These are phyloP conservation scores for Dimargaris xerosporica DNA, from an alignment of 192 early-diverging fungal species.

Conservation along the genomic window DNA sequence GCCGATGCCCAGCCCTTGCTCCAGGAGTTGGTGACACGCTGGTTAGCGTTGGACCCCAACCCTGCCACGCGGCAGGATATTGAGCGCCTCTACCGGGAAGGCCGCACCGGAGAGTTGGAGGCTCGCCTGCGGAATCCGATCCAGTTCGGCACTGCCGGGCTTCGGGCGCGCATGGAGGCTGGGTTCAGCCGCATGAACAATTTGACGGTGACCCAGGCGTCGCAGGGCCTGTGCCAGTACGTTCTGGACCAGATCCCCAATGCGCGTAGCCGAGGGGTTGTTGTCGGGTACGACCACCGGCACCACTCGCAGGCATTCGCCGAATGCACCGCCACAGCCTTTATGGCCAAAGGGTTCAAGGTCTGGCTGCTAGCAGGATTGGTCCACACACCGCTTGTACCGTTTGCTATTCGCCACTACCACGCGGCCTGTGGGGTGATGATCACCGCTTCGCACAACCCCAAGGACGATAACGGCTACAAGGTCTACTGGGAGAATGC, in stretches of 20 bases:
- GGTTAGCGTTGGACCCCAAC: conserved; percentile 25
- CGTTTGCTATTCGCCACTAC: conserved; percentile 66
- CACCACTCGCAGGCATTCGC: conserved; percentile 74
- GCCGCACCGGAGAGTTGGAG: conserved; percentile 33
- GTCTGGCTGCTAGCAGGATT: conserved; percentile 61
- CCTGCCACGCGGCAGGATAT: conserved; percentile 44
- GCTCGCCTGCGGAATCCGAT: conserved; percentile 41
- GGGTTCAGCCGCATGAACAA: conserved; percentile 89
- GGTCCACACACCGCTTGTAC: conserved; percentile 72
- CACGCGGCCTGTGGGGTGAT: conserved; percentile 74
- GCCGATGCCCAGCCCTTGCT: too few relatives aligned
- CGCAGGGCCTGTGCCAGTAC: conserved; percentile 70
- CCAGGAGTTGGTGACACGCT: too few relatives aligned
- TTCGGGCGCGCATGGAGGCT: conserved; percentile 85
- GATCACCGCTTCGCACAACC: conserved; percentile 94
- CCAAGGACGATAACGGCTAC: conserved; percentile 87
- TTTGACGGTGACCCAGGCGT: conserved; percentile 82
- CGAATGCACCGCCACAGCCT: conserved; percentile 63
- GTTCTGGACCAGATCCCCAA: conserved; percentile 37
- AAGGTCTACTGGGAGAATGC: conserved; percentile 83
- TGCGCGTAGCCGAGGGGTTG: conserved; percentile 56
- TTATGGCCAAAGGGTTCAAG: conserved; percentile 57
- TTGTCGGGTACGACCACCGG: conserved; percentile 91
- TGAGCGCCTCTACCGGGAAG: conserved; percentile 24
- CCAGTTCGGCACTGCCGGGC: conserved; percentile 77